A percentile compares a stretch with the other conserved stretches of the same genome.
Conservation (phyloP, 2,329 filamentous ascomycete genomes). For the Cercospora sp. region DNA sequence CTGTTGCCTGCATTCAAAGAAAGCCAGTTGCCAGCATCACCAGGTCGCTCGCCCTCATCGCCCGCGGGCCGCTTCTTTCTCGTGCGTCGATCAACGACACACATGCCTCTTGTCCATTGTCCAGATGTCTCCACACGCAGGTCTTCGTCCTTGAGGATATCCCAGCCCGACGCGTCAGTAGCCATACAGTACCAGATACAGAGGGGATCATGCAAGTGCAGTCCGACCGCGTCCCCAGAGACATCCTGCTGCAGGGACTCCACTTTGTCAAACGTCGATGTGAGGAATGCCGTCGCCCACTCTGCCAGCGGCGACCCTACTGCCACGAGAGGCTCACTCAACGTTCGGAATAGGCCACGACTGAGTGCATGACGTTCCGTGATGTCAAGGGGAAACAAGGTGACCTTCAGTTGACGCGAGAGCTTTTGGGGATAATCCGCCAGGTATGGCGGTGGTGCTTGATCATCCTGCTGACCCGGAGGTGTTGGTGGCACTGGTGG, state of each 20-base stretch:
- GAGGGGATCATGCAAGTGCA: conserved; percentile 52
- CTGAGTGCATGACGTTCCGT: conserved; percentile 48
- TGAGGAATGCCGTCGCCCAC: conserved; percentile 49
- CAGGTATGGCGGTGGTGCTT: conserved; percentile 37
- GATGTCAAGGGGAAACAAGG: conserved; percentile 52
- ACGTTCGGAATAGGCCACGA: conserved; percentile 42
- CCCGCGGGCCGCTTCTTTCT: conserved; percentile 53
- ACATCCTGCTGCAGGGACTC: conserved; percentile 42
- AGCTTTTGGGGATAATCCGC: conserved; percentile 46
- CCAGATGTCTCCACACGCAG: conserved; percentile 85
- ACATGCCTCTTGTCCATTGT: conserved; percentile 91
- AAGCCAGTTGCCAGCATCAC: conserved; percentile 76
- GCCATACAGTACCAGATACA: conserved; percentile 41
- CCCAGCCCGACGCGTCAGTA: conserved; percentile 36
- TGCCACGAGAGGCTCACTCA: conserved; percentile 30
- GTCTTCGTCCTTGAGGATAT: conserved; percentile 61
- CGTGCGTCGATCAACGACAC: conserved; percentile 73
- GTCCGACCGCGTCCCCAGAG: conserved; percentile 40
- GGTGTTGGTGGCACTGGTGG: conserved; percentile 60
- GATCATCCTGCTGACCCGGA: conserved; percentile 31
- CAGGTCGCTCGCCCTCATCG: conserved; percentile 59
- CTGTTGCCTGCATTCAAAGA: conserved; percentile 74
- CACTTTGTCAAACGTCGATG: conserved; percentile 49
- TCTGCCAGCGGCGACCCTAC: conserved; percentile 46
- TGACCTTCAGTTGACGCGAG: conserved; percentile 45